Base-by-base conservation (phyloP, 805 yeast genomes). In the Nakazawaea holstii region DNA sequence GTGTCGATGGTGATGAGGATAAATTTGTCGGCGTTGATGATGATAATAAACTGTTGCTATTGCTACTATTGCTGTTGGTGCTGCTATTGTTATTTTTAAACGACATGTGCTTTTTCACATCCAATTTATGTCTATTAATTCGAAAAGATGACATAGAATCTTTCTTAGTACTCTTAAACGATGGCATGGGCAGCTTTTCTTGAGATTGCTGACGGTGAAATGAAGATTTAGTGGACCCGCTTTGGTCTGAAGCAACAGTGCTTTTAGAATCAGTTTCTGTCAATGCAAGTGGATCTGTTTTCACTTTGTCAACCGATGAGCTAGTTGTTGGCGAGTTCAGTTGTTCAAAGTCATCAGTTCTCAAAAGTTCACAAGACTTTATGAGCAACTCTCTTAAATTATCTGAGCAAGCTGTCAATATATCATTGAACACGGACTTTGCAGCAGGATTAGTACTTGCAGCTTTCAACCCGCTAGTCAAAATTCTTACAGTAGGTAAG, bases 291-390 rank as follows among this genome's bases (percentile, higher is more conserved):
- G 42, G 31, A 8, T 45, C 48, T 10, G 31, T 39, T 39, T 24
- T 30, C 5, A 35, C 9, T 33, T 31, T 45, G 26, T 45, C 48
- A 8, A 32, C 14, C 54, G 56, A 27, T 52, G 61, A 35, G 56
- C 24, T 20, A 20, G 58, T 37, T 6, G 59, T 55, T 31, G 38
- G 48, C 11, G 28, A 37, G 15, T 28, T 37, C 15, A 20, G 13
- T 28, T 14, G 41, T 8, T 28, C 42, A 43, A 29, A 36, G 13
- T 33, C 43, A 8, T 26, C 28, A 10, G 35, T 20, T 30, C 43
- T 46, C 26, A 50, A 48, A 10, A 48, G 9, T 14, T 43, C 45
- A 17, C 43, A 41, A n/a, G 43, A 8, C 35, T 45, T 43, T 31
- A 42, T 27, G 13, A 45, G 35, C 6, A 42, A 29, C 2, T 26